phyloP scores from a whole-genome alignment of 768 basidiomycete genomes.

The Naematelia encephala region DNA sequence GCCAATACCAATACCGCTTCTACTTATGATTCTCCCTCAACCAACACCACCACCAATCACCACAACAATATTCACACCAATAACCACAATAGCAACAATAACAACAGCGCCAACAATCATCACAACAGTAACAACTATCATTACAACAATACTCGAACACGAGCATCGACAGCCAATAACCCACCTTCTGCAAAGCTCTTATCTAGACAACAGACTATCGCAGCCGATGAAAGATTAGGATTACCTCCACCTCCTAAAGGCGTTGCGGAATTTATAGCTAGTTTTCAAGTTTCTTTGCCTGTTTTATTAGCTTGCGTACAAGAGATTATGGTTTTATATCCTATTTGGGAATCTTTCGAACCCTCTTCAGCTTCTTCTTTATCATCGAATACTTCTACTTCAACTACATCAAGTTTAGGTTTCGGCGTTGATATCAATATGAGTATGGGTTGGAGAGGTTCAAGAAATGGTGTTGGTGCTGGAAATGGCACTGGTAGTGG shows the following conservation, averaged over 20 bases:
- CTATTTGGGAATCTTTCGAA: slow-evolving; percentile 80
- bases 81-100: not conserved
- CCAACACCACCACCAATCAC: not conserved
- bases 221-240: slow-evolving; percentile 43
- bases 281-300: slow-evolving; percentile 77
- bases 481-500: not conserved
- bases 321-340: slow-evolving; percentile 84
- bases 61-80: not conserved
- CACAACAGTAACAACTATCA: slow-evolving; percentile 30
- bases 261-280: slow-evolving; percentile 64
- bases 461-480: not conserved
- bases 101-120: not conserved
- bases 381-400: slow-evolving; percentile 5
- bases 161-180: slow-evolving; percentile 17
- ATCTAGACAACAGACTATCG: slow-evolving; percentile 52
- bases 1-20: slow-evolving; percentile 44
- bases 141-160: slow-evolving; percentile 34
- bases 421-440: not conserved
- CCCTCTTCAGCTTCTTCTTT: slow-evolving; percentile 11
- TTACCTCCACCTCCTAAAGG: slow-evolving; percentile 42
- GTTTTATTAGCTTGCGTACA: slow-evolving; percentile 80
- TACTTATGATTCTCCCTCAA: not conserved
- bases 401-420: slow-evolving; percentile 1
- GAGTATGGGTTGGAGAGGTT: not conserved
- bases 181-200: slow-evolving; percentile 1